Evolutionary conservation across 2,329 filamentous ascomycete genomes (phyloP).

Genomic region (Claviceps sorghi): DNA sequence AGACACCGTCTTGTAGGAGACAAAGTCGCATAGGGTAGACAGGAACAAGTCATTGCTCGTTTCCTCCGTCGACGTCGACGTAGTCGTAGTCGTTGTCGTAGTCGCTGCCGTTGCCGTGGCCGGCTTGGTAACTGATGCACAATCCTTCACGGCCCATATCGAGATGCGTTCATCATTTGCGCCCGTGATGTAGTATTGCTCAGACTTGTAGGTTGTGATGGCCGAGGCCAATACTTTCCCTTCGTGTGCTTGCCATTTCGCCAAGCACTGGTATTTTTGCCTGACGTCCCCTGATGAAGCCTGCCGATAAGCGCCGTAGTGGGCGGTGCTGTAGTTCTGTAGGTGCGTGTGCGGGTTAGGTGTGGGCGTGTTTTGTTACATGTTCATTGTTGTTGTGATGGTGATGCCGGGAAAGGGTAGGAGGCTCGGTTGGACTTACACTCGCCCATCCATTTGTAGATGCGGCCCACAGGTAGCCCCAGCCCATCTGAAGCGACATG

Average conservation of each 20-base stretch:
- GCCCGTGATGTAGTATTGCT: slow-evolving; percentile 83
- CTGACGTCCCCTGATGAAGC: slow-evolving; percentile 42
- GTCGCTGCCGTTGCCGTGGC: slow-evolving; percentile 13
- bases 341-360: neutral
- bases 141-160: slow-evolving; percentile 61
- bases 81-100: neutral
- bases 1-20: slow-evolving; percentile 84
- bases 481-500: slow-evolving; percentile 72
- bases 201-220: slow-evolving; percentile 51
- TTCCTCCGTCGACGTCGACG: slow-evolving; percentile 9
- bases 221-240: slow-evolving; percentile 80
- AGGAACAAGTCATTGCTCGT: slow-evolving; percentile 40
- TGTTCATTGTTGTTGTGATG: neutral
- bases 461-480: slow-evolving; percentile 73
- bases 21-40: slow-evolving; percentile 67
- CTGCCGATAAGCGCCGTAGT: slow-evolving; percentile 42
- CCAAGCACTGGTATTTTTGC: slow-evolving; percentile 68
- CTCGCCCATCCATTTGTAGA: slow-evolving; percentile 79
- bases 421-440: slow-evolving; percentile 34
- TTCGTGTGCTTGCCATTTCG: slow-evolving; percentile 68
- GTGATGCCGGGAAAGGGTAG: neutral
- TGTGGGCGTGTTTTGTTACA: neutral
- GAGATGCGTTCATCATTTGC: slow-evolving; percentile 84
- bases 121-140: slow-evolving; percentile 14
- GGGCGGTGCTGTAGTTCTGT: slow-evolving; percentile 52